phyloP scores from a whole-genome alignment of 106 monocot species.

The Platanthera zijinensis region DNA sequence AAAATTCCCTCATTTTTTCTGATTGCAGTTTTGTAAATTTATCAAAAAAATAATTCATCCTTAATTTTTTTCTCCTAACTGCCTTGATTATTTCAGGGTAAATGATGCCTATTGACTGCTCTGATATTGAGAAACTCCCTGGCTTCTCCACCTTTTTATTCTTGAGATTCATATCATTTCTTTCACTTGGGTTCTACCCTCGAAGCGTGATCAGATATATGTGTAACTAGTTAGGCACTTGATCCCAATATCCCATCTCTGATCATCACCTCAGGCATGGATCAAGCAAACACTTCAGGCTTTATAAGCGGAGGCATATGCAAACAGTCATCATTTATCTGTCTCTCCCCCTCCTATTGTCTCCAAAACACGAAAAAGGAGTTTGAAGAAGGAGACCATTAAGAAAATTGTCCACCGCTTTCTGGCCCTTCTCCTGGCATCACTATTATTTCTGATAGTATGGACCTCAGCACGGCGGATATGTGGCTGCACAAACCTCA shows the following conservation, averaged over 20 bases:
- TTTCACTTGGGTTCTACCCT: no score
- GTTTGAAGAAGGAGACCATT: not conserved
- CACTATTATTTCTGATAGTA: not conserved
- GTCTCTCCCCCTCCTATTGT: slow-evolving; percentile 8
- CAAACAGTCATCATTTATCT: slow-evolving; percentile 23
- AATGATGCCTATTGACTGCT: slow-evolving; percentile 14
- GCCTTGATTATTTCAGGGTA: slow-evolving; percentile 21
- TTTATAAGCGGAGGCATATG: slow-evolving; percentile 78
- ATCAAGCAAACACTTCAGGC: slow-evolving; percentile 79
- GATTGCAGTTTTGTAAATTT: no score
- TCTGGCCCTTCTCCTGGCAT: not conserved
- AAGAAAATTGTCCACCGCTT: not conserved
- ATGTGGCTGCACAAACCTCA: not conserved
- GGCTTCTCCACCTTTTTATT: not conserved
- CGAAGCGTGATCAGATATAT: slow-evolving; percentile 6
- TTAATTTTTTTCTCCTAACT: not conserved
- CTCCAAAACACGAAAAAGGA: not conserved
- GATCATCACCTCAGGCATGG: slow-evolving; percentile 35
- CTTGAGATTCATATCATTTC: not conserved
- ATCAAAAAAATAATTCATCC: no score
- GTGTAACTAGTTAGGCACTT: slow-evolving; percentile 2
- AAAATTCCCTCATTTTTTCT: no score
- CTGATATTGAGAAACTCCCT: not conserved
- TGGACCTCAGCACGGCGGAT: slow-evolving; percentile 12
- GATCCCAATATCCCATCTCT: not conserved